phyloP scores from a whole-genome alignment of 108 stramenopile species.

The Nitzschia sp. region DNA sequence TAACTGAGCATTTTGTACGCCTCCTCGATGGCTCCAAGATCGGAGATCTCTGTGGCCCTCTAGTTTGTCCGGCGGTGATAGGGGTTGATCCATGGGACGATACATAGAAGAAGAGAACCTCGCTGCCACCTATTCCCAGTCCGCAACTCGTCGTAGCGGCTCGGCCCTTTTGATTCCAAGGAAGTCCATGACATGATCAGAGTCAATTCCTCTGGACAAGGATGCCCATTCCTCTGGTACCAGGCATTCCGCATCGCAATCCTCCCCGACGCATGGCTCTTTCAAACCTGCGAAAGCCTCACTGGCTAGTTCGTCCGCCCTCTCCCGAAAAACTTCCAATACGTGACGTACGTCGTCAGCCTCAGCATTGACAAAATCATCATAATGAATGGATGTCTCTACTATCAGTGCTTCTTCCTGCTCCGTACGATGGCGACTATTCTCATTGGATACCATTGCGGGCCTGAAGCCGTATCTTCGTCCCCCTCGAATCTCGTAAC shows the following conservation, averaged over 20 bases:
- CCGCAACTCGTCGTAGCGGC: background rate
- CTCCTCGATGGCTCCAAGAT: too few species aligned
- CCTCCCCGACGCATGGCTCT: slow-evolving; percentile 1
- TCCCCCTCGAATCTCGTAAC: background rate
- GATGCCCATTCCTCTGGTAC: slow-evolving; percentile 19
- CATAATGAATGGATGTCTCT: background rate
- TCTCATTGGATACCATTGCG: background rate
- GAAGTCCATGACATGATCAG: slow-evolving; percentile 33
- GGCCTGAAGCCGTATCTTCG: background rate
- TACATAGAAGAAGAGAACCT: background rate
- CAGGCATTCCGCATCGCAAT: slow-evolving; percentile 24
- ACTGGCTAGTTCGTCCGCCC: slow-evolving; percentile 21
- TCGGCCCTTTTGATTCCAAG: slow-evolving; percentile 23
- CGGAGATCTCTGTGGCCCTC: too few species aligned
- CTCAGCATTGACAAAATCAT: slow-evolving; percentile 8
- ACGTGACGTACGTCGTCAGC: background rate
- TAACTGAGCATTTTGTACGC: too few species aligned
- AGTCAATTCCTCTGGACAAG: background rate
- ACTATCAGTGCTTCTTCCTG: background rate
- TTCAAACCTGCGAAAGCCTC: slow-evolving; percentile 8
- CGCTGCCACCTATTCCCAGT: background rate
- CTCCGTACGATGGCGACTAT: background rate
- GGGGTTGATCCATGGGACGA: too few species aligned
- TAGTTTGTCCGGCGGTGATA: too few species aligned
- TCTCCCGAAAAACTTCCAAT: slow-evolving; percentile 8